Conservation (phyloP, 83 land plant genomes). For the Diphasiastrum complanatum region DNA sequence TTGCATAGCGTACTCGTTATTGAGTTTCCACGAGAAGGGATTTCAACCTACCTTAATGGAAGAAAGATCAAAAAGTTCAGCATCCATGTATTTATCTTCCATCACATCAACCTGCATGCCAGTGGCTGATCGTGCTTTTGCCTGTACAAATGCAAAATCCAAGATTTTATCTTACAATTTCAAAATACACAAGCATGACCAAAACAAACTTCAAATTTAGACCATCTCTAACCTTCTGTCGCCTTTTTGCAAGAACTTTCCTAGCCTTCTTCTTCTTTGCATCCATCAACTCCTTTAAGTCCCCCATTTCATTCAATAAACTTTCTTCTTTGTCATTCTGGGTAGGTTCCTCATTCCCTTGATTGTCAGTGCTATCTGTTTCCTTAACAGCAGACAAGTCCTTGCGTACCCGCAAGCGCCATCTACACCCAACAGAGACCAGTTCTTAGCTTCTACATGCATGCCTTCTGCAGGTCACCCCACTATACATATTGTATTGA, state of each 20-base stretch:
- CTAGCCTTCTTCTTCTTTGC: constrained; percentile 59
- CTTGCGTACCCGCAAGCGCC: constrained; percentile 66
- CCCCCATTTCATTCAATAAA: constrained; percentile 73
- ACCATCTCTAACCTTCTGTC: constrained; percentile 51
- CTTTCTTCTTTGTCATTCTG: constrained; percentile 51
- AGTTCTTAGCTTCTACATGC: no score
- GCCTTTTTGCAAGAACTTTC: constrained; percentile 60
- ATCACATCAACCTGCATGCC: constrained; percentile 84
- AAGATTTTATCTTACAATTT: background rate
- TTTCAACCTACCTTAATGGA: constrained; percentile 75
- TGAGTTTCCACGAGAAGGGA: background rate
- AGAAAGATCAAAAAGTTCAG: constrained; percentile 65
- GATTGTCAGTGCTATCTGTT: constrained; percentile 12
- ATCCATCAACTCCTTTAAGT: constrained; percentile 54
- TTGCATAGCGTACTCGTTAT: background rate
- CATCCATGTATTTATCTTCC: constrained; percentile 67
- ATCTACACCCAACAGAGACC: constrained; percentile 37
- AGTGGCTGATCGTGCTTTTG: constrained; percentile 65
- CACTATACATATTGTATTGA: no score
- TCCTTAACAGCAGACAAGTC: constrained; percentile 40
- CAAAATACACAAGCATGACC: constrained; percentile 3
- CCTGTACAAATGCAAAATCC: constrained; percentile 55
- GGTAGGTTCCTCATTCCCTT: constrained; percentile 19
- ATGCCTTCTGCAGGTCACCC: no score
- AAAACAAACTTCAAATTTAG: background rate